Base-by-base conservation (phyloP, 805 yeast genomes). In the Metschnikowia lachancei region DNA sequence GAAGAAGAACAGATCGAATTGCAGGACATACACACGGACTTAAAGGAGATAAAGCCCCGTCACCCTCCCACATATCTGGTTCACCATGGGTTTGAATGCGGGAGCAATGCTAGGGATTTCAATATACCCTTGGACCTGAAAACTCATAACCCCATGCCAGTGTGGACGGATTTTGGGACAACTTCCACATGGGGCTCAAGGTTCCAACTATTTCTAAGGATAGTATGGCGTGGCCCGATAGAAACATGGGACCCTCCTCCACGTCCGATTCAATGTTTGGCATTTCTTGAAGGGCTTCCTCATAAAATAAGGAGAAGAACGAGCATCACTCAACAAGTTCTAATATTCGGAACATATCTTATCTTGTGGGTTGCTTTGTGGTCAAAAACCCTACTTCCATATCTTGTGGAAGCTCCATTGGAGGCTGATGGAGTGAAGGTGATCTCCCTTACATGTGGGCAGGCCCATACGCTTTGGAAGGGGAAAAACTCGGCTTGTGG, bases 401-500 rank as follows among this genome's bases (percentile, higher is more conserved):
- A 77, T 47, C 63, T 79, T 38, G 66, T 76, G 1, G 55, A 59
- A 10, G 68, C 73, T 2, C 79, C 84, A 0, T 50, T 54, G 5
- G 46, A 36, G 3, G 39, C 26, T n/a, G 22, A 42, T 24, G 55
- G 49, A 6, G 19, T 26, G 11, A 34, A 67, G 13, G 70, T 79
- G 2, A 52, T 74, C 0, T 59, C 81, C 4, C 56, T 83, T 19
- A 69, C 82, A 0, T 82, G 88, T 54, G 63, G 72, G 3, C 67
- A 62, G 13, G 75, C 71, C 34, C 54, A 61, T 17, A 62, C 64
- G 32, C 70, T 84, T 48, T 89, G 96, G 96, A 67, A 61, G 40
- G 96, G 96, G 0, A 84, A 82, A 46, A 86, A 85, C 57, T 80
- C 78, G 9, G 75, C 70, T 0, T 91, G 97, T 72, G 97, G 97